phyloP scores from a whole-genome alignment of 2,329 filamentous ascomycete species.

The Nemania sp. region DNA sequence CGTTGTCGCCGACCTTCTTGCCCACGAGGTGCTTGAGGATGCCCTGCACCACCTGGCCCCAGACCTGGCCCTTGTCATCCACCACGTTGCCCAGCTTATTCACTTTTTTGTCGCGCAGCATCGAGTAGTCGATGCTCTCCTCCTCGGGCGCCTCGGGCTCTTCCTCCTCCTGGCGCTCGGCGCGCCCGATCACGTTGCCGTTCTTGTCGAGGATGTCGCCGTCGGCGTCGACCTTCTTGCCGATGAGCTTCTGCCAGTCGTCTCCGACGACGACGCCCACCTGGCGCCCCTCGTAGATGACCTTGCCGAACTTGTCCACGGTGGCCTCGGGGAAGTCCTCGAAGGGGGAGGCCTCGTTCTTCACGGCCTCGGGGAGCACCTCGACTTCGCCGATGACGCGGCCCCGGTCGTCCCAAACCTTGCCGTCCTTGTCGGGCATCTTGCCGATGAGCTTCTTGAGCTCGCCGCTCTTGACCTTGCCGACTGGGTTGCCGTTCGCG shows the following conservation, averaged over 20 bases:
- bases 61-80: conserved; percentile 62
- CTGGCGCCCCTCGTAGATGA: conserved; percentile 54
- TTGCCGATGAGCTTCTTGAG: conserved; percentile 57
- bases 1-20: conserved; percentile 72
- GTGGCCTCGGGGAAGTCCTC: conserved; percentile 54
- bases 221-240: conserved; percentile 54
- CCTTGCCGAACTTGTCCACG: conserved; percentile 54
- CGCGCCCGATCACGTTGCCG: conserved; percentile 52
- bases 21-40: conserved; percentile 72
- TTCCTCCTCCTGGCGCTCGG: conserved; percentile 52
- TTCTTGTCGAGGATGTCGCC: conserved; percentile 55
- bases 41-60: conserved; percentile 74
- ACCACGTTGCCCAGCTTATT: conserved; percentile 71
- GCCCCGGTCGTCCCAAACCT: conserved; percentile 53
- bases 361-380: conserved; percentile 54
- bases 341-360: conserved; percentile 53
- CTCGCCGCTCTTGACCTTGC: conserved; percentile 57
- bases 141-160: conserved; percentile 51
- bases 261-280: conserved; percentile 56
- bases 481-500: conserved; percentile 57
- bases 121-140: conserved; percentile 59
- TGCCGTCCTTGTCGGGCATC: conserved; percentile 58
- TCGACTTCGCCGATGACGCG: conserved; percentile 55
- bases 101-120: conserved; percentile 66
- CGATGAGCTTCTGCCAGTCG: conserved; percentile 52